A percentile compares a stretch with the other conserved stretches of the same genome.
Evolutionary conservation across 345 rosid species (phyloP).

Genomic region (Excoecaria agallocha): DNA sequence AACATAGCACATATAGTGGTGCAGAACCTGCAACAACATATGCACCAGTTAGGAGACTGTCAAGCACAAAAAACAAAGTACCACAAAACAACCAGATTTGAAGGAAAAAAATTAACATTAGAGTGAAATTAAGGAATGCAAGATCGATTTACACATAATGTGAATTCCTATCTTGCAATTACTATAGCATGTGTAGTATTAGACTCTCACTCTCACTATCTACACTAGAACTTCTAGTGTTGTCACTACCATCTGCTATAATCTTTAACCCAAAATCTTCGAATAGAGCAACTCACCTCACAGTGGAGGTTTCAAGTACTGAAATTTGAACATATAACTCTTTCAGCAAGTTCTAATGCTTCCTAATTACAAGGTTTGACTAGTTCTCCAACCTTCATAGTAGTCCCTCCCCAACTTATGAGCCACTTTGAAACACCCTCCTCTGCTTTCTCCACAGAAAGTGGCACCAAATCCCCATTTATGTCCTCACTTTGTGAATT

Average conservation of each 20-base stretch:
- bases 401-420: slow-evolving; percentile 24
- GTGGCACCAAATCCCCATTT: slow-evolving; percentile 25
- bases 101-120: background rate
- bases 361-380: slow-evolving; percentile 37
- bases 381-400: slow-evolving; percentile 37
- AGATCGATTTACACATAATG: background rate
- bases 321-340: slow-evolving; percentile 35
- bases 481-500: slow-evolving; percentile 23
- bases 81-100: slow-evolving; percentile 11
- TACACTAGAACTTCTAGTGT: slow-evolving; percentile 28
- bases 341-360: slow-evolving; percentile 36
- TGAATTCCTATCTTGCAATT: background rate
- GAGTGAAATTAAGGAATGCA: background rate
- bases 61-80: slow-evolving; percentile 19
- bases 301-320: slow-evolving; percentile 40
- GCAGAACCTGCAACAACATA: slow-evolving; percentile 74
- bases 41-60: slow-evolving; percentile 50
- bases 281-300: slow-evolving; percentile 52
- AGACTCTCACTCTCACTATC: slow-evolving; percentile 37
- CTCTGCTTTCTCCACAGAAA: slow-evolving; percentile 26
- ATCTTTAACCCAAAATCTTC: slow-evolving; percentile 37
- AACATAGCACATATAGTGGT: slow-evolving; percentile 52
- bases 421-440: slow-evolving; percentile 23
- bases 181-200: background rate
- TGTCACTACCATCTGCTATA: slow-evolving; percentile 32